A percentile compares a stretch with the other conserved stretches of the same genome.
phyloP scores from a whole-genome alignment of 2,329 filamentous ascomycete genomes.

The Pleoardoris graminearum region DNA sequence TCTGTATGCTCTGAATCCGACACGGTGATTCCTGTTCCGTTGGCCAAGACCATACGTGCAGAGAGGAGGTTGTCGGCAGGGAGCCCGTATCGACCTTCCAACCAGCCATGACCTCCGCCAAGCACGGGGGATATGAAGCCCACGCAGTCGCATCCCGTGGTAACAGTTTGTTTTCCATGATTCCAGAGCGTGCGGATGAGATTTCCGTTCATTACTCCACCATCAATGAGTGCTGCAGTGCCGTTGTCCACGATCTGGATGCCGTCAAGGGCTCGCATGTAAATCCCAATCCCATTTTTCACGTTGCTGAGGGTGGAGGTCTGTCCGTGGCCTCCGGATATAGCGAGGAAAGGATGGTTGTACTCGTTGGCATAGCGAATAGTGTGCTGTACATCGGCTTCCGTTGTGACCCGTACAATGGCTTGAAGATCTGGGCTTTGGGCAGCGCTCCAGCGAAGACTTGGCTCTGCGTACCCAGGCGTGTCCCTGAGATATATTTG shows the following conservation, averaged over 20 bases:
- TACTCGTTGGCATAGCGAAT: constrained; percentile 14
- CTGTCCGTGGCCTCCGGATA: constrained; percentile 40
- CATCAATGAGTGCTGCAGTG: constrained; percentile 29
- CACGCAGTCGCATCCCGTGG: constrained; percentile 26
- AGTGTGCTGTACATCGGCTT: neutral
- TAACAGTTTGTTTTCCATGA: constrained; percentile 25
- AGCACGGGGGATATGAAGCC: constrained; percentile 61
- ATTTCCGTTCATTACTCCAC: constrained; percentile 29
- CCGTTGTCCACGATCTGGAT: constrained; percentile 28
- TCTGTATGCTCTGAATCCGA: constrained; percentile 40
- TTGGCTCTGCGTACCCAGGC: no score
- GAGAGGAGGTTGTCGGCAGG: constrained; percentile 30
- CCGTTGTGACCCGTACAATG: no score
- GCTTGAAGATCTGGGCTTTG: no score
- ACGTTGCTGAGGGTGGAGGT: neutral
- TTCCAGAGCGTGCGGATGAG: constrained; percentile 30
- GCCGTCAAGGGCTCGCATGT: constrained; percentile 29
- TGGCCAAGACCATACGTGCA: constrained; percentile 44
- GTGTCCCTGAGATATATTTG: no score
- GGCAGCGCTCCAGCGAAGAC: no score
- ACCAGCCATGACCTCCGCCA: constrained; percentile 61
- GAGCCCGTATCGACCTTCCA: constrained; percentile 53
- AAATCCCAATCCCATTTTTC: constrained; percentile 36
- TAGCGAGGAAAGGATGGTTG: constrained; percentile 42
- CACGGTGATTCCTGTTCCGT: constrained; percentile 37